Conservation (phyloP, 2,329 filamentous ascomycete species). For the Pseudodiploospora longispora region DNA sequence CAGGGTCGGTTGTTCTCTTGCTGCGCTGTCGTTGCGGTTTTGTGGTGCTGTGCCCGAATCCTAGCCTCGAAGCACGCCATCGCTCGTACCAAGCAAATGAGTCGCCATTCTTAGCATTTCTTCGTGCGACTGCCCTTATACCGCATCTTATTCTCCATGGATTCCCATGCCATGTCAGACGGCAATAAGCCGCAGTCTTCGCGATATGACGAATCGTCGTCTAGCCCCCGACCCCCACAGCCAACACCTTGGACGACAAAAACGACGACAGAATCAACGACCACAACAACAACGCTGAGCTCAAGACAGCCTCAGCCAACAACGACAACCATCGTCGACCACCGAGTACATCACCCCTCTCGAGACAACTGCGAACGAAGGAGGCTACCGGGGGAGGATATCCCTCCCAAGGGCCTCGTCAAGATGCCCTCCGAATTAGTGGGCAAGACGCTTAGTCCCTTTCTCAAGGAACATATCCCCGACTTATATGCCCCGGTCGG, state of each 20-base stretch:
- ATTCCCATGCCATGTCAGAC: constrained; percentile 6
- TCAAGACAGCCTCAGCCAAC: not conserved
- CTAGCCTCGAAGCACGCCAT: constrained; percentile 9
- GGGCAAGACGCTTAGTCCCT: constrained; percentile 74
- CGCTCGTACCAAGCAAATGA: constrained; percentile 7
- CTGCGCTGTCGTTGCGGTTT: not conserved
- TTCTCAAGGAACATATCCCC: constrained; percentile 85
- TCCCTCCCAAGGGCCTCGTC: constrained; percentile 34
- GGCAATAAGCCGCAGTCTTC: constrained; percentile 5
- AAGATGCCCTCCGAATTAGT: constrained; percentile 60
- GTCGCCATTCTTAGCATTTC: constrained; percentile 7
- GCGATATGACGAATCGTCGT: constrained; percentile 3
- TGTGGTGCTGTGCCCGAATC: constrained; percentile 9
- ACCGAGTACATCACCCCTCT: constrained; percentile 18
- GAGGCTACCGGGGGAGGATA: constrained; percentile 41
- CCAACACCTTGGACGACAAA: constrained; percentile 1
- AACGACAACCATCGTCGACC: constrained; percentile 4
- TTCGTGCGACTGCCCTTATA: constrained; percentile 7
- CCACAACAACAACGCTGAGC: not conserved
- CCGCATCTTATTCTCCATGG: constrained; percentile 9
- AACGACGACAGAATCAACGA: constrained; percentile 1
- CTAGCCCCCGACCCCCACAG: not conserved
- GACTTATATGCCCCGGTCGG: constrained; percentile 77
- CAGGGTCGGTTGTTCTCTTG: too few species aligned
- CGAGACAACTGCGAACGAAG: constrained; percentile 43